These are phyloP conservation scores for Phellopilus nigrolimitatus DNA, from an alignment of 1,284 basidiomycete genomes.

Conservation along the genomic window DNA sequence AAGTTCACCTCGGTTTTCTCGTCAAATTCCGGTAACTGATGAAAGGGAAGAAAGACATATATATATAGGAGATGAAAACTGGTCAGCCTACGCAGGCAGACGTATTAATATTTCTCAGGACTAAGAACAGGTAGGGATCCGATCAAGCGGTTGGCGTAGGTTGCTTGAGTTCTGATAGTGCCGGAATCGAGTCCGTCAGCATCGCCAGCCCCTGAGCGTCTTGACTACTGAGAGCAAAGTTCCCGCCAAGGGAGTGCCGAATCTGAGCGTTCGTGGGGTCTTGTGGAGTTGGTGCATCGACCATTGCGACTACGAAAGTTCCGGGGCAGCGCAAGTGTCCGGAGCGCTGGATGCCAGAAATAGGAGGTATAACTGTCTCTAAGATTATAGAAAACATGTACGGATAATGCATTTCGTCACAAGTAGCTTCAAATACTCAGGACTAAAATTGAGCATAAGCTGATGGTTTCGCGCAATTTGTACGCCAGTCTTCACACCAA, in stretches of 20 bases:
- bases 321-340: background rate
- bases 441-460: background rate
- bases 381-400: background rate
- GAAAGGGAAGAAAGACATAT: slow-evolving; percentile 29
- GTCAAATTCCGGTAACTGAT: slow-evolving; percentile 28
- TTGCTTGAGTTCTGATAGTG: slow-evolving; percentile 35
- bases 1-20: slow-evolving; percentile 23
- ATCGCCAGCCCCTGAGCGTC: slow-evolving; percentile 20
- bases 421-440: no score
- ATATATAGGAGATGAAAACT: slow-evolving; percentile 17
- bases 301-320: slow-evolving; percentile 40
- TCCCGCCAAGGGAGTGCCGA: slow-evolving; percentile 41
- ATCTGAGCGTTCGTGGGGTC: slow-evolving; percentile 37
- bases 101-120: slow-evolving; percentile 22
- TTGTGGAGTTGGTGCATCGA: slow-evolving; percentile 46
- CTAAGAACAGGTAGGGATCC: slow-evolving; percentile 50
- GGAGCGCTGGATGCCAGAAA: slow-evolving; percentile 13
- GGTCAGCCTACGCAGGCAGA: background rate
- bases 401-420: background rate
- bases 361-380: slow-evolving; percentile 20
- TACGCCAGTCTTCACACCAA: slow-evolving; percentile 13
- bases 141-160: slow-evolving; percentile 43
- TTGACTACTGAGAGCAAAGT: slow-evolving; percentile 32
- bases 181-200: slow-evolving; percentile 36
- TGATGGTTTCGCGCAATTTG: slow-evolving; percentile 17